Evolutionary conservation across 139 green algal species (phyloP), one percentile per base, ranked within the genome.

Genomic region (Chlamydomonas schloesseri): DNA sequence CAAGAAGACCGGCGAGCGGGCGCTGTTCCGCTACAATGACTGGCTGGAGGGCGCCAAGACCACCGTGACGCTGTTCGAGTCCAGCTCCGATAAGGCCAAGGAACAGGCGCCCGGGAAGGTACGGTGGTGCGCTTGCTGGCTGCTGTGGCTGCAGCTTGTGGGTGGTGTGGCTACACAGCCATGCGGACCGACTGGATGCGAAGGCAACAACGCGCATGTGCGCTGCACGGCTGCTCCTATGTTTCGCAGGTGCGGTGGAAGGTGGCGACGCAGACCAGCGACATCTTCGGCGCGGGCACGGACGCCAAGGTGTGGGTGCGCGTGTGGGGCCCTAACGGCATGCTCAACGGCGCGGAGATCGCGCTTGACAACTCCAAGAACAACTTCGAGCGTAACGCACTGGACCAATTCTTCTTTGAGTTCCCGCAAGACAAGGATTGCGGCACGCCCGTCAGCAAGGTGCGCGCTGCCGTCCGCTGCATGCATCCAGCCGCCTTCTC

Each of bases 261-360:
- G 28, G 71, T 94, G 11, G 53, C 78, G 34, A 89, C 77, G 14
- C 79, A 87, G 29, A 94, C 91, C 31, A 82, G 73, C 60, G 87
- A 89, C 86, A 76, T 93, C 6, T 86, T 74, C 20, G 90, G 88
- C 26, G 89, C 91, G 28, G 91, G 91, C 42, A 94, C 91, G 18
- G 91, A 94, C 55, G 91, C 91, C 21, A 79, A 72, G 24, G 89
- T 93, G 26, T 88, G 37, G 34, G 65, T 86, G 71, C 86, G 87
- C 67, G 72, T 92, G 31, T 68, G 79, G 53, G 89, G 89, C n/a
- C 89, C 89, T 0, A 77, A 82, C 47, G 89, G 89, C 24, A 88
- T 92, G 89, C 75, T 92, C 31, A 86, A 82, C 34, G 89, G 89
- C 21, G 81, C 81, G 9, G 89, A 92, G 70, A 75, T 88, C 10